Conservation (phyloP, 2,329 filamentous ascomycete species). For the Diaporthe caulivora region DNA sequence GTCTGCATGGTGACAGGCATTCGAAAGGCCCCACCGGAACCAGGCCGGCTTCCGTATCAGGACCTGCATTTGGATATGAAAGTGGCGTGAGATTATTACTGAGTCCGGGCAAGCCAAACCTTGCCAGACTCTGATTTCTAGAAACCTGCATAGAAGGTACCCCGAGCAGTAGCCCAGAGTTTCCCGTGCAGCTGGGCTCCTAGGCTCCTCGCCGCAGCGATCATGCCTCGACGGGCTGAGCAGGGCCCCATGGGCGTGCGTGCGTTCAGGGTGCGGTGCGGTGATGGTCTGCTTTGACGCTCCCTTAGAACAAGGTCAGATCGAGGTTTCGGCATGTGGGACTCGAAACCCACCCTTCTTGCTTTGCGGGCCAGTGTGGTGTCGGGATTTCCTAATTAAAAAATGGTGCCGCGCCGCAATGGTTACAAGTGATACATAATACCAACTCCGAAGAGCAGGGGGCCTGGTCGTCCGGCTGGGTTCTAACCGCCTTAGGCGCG, state of each 20-base stretch:
- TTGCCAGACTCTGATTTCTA: conserved; percentile 20
- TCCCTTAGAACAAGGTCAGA: conserved; percentile 15
- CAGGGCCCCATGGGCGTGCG: conserved; percentile 7
- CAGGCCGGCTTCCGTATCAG: conserved; percentile 25
- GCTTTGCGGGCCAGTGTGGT: conserved; percentile 17
- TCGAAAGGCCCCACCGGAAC: conserved; percentile 26
- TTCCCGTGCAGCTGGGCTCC: conserved; percentile 6
- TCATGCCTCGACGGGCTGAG: conserved; percentile 19
- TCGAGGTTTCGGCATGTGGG: conserved; percentile 31
- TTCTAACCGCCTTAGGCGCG: conserved; percentile 28
- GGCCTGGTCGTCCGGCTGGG: not conserved
- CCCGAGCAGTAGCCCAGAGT: conserved; percentile 1
- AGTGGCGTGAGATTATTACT: conserved; percentile 23
- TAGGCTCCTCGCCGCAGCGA: not conserved
- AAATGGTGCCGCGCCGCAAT: conserved; percentile 4
- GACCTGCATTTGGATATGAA: conserved; percentile 12
- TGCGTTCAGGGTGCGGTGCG: not conserved
- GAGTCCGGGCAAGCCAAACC: not conserved
- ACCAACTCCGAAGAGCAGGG: conserved; percentile 8
- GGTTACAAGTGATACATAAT: conserved; percentile 8
- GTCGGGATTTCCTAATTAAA: conserved; percentile 27
- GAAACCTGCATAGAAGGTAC: conserved; percentile 20
- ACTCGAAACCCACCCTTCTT: conserved; percentile 21
- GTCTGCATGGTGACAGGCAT: conserved; percentile 26
- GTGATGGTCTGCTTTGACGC: conserved; percentile 3